Conservation (phyloP, 129 eudicot species). For the Chrysanthemum seticuspe region DNA sequence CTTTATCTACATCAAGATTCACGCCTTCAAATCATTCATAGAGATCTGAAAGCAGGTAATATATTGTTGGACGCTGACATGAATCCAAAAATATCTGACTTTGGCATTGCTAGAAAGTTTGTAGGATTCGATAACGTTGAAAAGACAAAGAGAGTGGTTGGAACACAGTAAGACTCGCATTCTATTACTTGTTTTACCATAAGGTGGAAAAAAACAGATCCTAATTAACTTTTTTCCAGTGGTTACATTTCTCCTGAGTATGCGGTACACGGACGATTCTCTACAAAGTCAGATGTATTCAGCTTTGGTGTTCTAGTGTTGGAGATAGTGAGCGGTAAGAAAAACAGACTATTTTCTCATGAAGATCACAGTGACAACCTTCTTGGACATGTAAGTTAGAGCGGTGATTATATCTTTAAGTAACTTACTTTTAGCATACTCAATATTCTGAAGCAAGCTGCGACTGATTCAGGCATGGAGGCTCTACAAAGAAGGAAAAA, state of each 20-base stretch:
- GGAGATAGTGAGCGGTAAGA: conserved; percentile 25
- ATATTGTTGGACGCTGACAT: conserved; percentile 18
- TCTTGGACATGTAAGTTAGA: conserved; percentile 26
- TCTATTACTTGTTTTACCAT: background rate
- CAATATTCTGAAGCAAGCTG: too few relatives aligned
- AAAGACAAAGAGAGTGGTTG: conserved; percentile 22
- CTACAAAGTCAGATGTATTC: conserved; percentile 25
- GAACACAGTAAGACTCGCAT: conserved; percentile 22
- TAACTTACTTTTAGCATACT: too few relatives aligned
- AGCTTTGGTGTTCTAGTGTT: conserved; percentile 22
- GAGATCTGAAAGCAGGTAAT: conserved; percentile 18
- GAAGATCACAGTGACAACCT: conserved; percentile 13
- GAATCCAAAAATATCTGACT: conserved; percentile 26
- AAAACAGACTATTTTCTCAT: conserved; percentile 20
- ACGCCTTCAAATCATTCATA: conserved; percentile 21
- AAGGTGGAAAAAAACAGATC: too few relatives aligned
- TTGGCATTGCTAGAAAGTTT: conserved; percentile 26
- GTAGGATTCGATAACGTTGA: conserved; percentile 3
- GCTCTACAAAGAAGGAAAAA: too few relatives aligned
- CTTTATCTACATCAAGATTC: conserved; percentile 27
- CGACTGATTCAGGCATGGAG: too few relatives aligned
- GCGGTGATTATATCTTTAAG: background rate
- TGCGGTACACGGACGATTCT: conserved; percentile 17
- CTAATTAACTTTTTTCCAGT: background rate
- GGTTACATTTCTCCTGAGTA: conserved; percentile 23